Conservation (phyloP, 2,329 filamentous ascomycete species). For the Penicillium paneum region DNA sequence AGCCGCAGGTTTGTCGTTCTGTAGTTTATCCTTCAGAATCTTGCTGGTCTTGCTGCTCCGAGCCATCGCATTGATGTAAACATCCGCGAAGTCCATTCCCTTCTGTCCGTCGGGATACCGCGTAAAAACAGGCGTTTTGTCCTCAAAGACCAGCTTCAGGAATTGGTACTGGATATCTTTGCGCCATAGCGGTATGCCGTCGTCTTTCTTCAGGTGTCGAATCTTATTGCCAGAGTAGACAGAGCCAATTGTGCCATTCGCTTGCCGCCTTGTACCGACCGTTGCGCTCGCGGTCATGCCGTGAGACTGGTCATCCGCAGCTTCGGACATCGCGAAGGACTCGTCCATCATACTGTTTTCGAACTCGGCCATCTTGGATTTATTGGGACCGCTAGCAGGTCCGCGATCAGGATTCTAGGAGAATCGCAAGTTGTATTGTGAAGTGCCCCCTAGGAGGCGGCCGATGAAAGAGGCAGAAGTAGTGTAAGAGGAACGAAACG, state of each 20-base stretch:
- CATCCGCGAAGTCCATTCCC: constrained; percentile 77
- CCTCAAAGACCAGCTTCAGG: constrained; percentile 60
- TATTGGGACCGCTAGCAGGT: not conserved
- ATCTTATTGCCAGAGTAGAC: constrained; percentile 68
- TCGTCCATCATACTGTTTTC: constrained; percentile 35
- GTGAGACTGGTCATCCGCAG: constrained; percentile 38
- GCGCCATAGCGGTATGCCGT: constrained; percentile 64
- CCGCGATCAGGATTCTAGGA: not conserved
- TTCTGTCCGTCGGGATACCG: constrained; percentile 82
- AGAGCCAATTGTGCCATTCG: constrained; percentile 63
- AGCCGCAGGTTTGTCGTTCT: constrained; percentile 85
- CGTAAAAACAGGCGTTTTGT: constrained; percentile 70
- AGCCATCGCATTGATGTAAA: constrained; percentile 98
- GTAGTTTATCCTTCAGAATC: constrained; percentile 91
- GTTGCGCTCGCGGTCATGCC: constrained; percentile 39
- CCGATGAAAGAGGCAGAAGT: constrained; percentile 10
- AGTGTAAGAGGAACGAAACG: constrained; percentile 1
- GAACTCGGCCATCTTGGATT: constrained; percentile 34
- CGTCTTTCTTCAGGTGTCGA: constrained; percentile 64
- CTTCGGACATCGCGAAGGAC: constrained; percentile 36
- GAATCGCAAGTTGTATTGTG: constrained; percentile 6
- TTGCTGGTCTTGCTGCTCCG: constrained; percentile 99
- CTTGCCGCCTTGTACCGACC: constrained; percentile 57
- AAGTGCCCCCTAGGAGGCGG: constrained; percentile 19
- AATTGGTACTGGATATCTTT: constrained; percentile 67